Evolutionary conservation across 345 rosid genomes (phyloP), one percentile per base, ranked within the genome.

Genomic region (Gossypium rotundifolium): DNA sequence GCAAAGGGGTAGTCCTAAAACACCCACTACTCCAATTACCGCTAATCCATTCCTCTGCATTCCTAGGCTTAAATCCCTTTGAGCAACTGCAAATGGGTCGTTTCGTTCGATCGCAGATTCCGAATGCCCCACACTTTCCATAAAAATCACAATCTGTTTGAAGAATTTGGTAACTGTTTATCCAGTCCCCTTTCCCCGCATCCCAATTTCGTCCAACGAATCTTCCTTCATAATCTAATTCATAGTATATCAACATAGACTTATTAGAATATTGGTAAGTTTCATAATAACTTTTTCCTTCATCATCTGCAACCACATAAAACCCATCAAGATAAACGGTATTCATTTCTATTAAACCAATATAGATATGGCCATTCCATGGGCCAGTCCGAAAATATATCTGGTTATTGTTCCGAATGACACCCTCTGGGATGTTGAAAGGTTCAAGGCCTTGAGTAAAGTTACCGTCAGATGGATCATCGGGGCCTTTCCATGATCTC

Each of bases 381-480:
- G 91, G 92, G 11, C 90, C 91, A 20, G 85, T 82, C 22, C 88
- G 80, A 91, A 88, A 87, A 8, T 53, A 54, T 0, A 87, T 33
- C 40, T 33, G 40, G 40, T 33, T 33, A 33, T 33, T 5, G 40
- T 33, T 33, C 40, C 40, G 1, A 33, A 33, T 5, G 40, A 33
- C 40, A 33, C 40, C 40, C 40, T 33, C 40, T 0, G 40, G 40
- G 40, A 33, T 33, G 40, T 1, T 33, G 40, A 33, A 33, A 33
- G 40, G 40, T 33, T 33, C 40, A 33, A 33, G 62, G 23, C 87
- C 82, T 40, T 4, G 4, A 11, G 89, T 76, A 23, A 84, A 88
- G 29, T 68, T 76, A 55, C 91, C 91, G 3, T 74, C 66, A 11
- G 92, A 88, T 76, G 90, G 92, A 85, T 88, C 90, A 38, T 77